Conservation (phyloP, 441 rosid genomes). For the Populus tomentosa region DNA sequence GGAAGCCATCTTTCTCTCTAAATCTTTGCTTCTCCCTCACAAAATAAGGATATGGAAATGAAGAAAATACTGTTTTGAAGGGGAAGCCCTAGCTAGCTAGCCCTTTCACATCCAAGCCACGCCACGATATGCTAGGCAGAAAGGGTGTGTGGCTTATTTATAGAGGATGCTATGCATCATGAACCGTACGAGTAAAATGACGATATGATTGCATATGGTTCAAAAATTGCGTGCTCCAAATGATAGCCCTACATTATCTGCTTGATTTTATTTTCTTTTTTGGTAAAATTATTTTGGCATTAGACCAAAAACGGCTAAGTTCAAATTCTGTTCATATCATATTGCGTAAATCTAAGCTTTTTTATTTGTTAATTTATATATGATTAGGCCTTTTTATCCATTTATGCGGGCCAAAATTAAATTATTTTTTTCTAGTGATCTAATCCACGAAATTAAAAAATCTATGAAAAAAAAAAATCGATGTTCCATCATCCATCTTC, state of each 20-base stretch:
- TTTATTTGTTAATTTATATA: too few species aligned
- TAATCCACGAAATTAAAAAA: not conserved
- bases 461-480: too few species aligned
- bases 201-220: not conserved
- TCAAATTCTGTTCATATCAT: too few species aligned
- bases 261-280: too few species aligned
- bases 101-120: not conserved
- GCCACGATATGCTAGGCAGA: not conserved
- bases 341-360: too few species aligned
- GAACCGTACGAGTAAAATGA: not conserved
- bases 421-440: too few species aligned
- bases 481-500: too few species aligned
- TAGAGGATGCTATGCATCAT: slow-evolving; percentile 11
- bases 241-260: slow-evolving; percentile 3
- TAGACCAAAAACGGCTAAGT: too few species aligned
- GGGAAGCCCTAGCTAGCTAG: slow-evolving; percentile 5
- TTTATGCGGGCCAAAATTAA: too few species aligned
- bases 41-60: not conserved
- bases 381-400: not conserved
- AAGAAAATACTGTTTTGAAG: not conserved
- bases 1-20: slow-evolving; percentile 31
- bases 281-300: too few species aligned
- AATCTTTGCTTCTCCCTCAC: slow-evolving; percentile 6
- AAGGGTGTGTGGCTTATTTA: slow-evolving; percentile 1
- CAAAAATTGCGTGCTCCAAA: slow-evolving; percentile 9